Conservation (phyloP, 2,329 filamentous ascomycete genomes). For the Phyllosticta capitalensis region DNA sequence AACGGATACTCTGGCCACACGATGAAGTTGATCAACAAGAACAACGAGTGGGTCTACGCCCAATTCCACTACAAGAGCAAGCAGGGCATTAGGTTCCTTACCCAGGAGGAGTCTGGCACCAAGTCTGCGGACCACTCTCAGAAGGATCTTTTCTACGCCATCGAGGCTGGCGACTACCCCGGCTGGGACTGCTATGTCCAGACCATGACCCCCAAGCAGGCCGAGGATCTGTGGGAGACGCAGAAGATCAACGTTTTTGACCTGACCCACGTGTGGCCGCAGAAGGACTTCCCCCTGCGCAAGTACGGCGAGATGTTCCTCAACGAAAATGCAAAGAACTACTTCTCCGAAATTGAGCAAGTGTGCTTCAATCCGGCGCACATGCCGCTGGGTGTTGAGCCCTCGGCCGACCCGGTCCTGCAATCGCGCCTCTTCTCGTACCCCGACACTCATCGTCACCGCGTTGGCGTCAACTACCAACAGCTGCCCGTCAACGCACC, state of each 20-base stretch:
- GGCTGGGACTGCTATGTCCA: conserved; percentile 43
- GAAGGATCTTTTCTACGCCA: conserved; percentile 43
- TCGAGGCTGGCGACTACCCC: conserved; percentile 44
- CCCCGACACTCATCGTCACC: conserved; percentile 53
- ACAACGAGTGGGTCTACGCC: conserved; percentile 43
- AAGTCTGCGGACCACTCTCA: conserved; percentile 45
- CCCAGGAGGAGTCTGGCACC: conserved; percentile 41
- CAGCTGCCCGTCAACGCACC: conserved; percentile 46
- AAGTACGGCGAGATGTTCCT: conserved; percentile 44
- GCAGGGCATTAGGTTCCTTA: conserved; percentile 44
- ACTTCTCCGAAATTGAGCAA: conserved; percentile 60
- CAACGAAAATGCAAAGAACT: conserved; percentile 50
- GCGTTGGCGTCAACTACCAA: conserved; percentile 50
- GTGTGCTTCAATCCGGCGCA: conserved; percentile 60
- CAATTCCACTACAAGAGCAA: conserved; percentile 46
- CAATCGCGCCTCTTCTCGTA: conserved; percentile 64
- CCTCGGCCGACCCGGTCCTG: conserved; percentile 60
- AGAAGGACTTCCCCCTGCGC: conserved; percentile 42
- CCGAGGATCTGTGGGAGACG: conserved; percentile 43
- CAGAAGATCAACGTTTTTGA: conserved; percentile 47
- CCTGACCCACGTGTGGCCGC: conserved; percentile 46
- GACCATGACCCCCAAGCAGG: conserved; percentile 44
- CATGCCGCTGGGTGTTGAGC: conserved; percentile 57
- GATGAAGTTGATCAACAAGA: conserved; percentile 44
- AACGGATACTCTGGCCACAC: conserved; percentile 46